A percentile compares a stretch with the other conserved stretches of the same genome.
phyloP scores from a whole-genome alignment of 1,284 basidiomycete species.

The Cutaneotrichosporon sp. region DNA sequence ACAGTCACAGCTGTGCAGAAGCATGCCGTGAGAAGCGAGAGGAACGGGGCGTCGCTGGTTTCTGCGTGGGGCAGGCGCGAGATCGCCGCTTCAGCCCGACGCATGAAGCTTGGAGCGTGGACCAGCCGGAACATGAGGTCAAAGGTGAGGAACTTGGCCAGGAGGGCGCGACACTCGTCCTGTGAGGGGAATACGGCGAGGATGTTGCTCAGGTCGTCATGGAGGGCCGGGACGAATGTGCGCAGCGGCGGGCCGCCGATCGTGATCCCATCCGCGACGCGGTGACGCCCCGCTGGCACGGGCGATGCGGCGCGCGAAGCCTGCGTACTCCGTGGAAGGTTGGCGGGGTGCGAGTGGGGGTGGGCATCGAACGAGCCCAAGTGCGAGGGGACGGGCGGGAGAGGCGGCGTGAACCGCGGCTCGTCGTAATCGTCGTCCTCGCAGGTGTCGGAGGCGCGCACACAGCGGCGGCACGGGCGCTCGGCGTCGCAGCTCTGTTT shows the following conservation, averaged over 20 bases:
- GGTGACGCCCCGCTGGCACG: not conserved
- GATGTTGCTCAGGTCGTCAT: not conserved
- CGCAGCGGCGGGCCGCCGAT: not conserved
- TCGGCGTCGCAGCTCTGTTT: slow-evolving; percentile 9
- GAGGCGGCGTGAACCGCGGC: not conserved
- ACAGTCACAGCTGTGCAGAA: slow-evolving; percentile 1
- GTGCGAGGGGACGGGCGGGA: not conserved
- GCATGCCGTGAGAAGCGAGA: not conserved
- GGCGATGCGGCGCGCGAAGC: not conserved
- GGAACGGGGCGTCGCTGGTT: not conserved
- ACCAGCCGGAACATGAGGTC: slow-evolving; percentile 15
- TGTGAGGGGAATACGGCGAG: slow-evolving; percentile 6
- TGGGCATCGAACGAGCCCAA: too few species aligned
- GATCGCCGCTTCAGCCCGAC: slow-evolving; percentile 7
- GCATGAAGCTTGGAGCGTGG: slow-evolving; percentile 11
- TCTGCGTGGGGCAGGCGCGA: slow-evolving; percentile 1
- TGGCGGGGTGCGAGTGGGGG: too few species aligned
- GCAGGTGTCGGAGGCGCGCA: not conserved
- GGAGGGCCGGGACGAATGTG: not conserved
- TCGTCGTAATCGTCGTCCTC: slow-evolving; percentile 2
- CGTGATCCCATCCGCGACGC: slow-evolving; percentile 2
- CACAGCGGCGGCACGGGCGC: slow-evolving; percentile 1
- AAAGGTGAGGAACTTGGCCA: slow-evolving; percentile 3
- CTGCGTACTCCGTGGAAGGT: not conserved
- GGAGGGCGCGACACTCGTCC: slow-evolving; percentile 10